A percentile compares a stretch with the other conserved stretches of the same genome.
These are phyloP conservation scores for Solanum paucissectum DNA, from an alignment of 257 asterid genomes.

Conservation along the genomic window DNA sequence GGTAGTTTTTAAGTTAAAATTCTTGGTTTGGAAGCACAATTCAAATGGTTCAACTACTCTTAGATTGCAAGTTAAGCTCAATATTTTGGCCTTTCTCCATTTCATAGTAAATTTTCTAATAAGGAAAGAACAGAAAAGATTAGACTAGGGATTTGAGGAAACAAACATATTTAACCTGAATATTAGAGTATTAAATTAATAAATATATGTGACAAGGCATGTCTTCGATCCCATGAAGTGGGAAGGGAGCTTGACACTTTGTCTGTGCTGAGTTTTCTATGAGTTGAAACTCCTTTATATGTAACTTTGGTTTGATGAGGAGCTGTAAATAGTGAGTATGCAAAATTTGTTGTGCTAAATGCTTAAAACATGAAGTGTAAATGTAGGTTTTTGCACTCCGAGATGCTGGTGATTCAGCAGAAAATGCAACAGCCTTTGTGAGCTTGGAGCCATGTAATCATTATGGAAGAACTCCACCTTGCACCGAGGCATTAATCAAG, in stretches of 20 bases:
- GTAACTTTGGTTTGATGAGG: not conserved
- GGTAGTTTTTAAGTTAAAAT: not conserved
- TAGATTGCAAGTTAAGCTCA: not conserved
- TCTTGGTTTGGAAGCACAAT: not conserved
- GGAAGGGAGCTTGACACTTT: not conserved
- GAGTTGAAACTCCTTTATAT: not conserved
- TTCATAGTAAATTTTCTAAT: not conserved
- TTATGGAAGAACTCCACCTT: slow-evolving; percentile 94
- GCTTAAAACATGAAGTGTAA: not conserved
- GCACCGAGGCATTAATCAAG: slow-evolving; percentile 81
- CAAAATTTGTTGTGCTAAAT: not conserved
- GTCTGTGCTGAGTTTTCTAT: not conserved
- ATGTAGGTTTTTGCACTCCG: slow-evolving; percentile 79
- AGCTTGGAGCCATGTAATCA: slow-evolving; percentile 95
- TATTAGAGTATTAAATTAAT: not conserved
- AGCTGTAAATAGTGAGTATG: not conserved
- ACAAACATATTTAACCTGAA: not conserved
- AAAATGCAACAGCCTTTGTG: slow-evolving; percentile 78
- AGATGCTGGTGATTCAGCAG: slow-evolving; percentile 80
- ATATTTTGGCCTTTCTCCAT: not conserved
- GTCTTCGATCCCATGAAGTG: not conserved
- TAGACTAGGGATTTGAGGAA: not conserved
- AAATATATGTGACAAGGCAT: not conserved
- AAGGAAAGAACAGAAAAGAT: not conserved
- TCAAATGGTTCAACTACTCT: not conserved